Percentiles rank a stretch among this genome's conserved stretches.
Conservation (phyloP, 768 basidiomycete species). For the Tylopilus rubrobrunneus region DNA sequence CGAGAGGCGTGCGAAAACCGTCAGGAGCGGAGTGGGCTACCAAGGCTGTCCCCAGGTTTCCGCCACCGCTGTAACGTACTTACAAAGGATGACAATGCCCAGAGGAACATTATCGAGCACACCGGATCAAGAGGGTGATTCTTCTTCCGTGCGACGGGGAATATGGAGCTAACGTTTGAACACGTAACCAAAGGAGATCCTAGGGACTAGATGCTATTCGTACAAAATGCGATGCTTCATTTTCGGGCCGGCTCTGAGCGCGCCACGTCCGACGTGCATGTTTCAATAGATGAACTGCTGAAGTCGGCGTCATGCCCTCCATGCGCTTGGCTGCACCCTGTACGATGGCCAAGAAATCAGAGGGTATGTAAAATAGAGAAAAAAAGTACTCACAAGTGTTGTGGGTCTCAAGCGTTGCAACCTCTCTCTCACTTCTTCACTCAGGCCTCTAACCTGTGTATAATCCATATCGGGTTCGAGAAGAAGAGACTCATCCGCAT, state of each 20-base stretch:
- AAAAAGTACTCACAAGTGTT: conserved; percentile 51
- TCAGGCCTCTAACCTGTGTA: conserved; percentile 57
- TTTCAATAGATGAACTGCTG: conserved; percentile 62
- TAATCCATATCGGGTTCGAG: conserved; percentile 77
- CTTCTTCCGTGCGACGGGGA: background rate
- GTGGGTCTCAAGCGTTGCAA: conserved; percentile 58
- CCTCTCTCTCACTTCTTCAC: conserved; percentile 69
- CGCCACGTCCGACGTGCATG: conserved; percentile 47
- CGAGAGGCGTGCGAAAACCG: background rate
- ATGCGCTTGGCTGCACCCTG: conserved; percentile 93
- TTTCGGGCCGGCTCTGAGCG: background rate
- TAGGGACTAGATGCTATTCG: background rate
- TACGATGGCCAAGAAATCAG: background rate
- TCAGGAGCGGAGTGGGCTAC: background rate
- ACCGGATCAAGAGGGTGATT: background rate
- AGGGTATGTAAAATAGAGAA: background rate
- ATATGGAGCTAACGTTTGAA: background rate
- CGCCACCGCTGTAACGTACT: background rate
- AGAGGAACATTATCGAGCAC: background rate
- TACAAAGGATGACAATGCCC: background rate
- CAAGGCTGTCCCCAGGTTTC: background rate
- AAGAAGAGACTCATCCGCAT: conserved; percentile 67
- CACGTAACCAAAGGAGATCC: background rate
- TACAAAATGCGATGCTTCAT: background rate
- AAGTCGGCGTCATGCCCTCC: conserved; percentile 89